A percentile compares a stretch with the other conserved stretches of the same genome.
These are phyloP conservation scores for Diaporthe capsici DNA, from an alignment of 2,329 filamentous ascomycete genomes.

Conservation along the genomic window DNA sequence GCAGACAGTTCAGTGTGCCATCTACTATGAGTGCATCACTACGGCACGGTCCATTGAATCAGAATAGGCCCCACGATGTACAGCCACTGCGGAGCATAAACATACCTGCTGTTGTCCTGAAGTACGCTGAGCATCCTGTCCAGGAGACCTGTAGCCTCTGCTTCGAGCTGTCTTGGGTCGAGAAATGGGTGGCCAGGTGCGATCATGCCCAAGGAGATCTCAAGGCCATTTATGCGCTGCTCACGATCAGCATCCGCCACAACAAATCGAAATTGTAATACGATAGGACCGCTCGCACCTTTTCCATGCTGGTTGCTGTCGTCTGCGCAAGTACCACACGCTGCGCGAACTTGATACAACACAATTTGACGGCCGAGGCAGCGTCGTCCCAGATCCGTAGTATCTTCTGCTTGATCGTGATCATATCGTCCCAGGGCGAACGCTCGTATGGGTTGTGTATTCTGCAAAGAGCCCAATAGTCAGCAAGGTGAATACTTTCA, in stretches of 20 bases:
- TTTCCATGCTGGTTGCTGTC: constrained; percentile 81
- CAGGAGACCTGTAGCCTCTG: constrained; percentile 90
- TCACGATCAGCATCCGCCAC: neutral
- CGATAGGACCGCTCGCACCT: constrained; percentile 55
- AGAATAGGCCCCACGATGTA: constrained; percentile 40
- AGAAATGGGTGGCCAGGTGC: constrained; percentile 87
- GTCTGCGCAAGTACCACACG: constrained; percentile 94
- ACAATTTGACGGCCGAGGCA: constrained; percentile 83
- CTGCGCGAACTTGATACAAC: constrained; percentile 98
- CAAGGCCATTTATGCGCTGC: constrained; percentile 76
- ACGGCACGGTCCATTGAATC: constrained; percentile 45
- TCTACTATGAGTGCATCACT: constrained; percentile 92
- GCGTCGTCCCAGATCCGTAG: constrained; percentile 89
- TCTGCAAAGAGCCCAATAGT: constrained; percentile 63
- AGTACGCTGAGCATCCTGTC: constrained; percentile 89
- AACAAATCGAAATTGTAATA: neutral
- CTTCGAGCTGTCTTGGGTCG: constrained; percentile 85
- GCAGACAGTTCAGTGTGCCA: constrained; percentile 90
- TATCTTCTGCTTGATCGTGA: constrained; percentile 89
- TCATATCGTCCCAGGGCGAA: constrained; percentile 89
- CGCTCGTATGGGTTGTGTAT: constrained; percentile 88
- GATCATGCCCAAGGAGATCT: constrained; percentile 89
- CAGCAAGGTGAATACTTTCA: constrained; percentile 20
- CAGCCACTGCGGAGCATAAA: constrained; percentile 28
- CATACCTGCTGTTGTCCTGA: constrained; percentile 88